phyloP scores from a whole-genome alignment of 208 protist genomes.

The Lotmaria passim region DNA sequence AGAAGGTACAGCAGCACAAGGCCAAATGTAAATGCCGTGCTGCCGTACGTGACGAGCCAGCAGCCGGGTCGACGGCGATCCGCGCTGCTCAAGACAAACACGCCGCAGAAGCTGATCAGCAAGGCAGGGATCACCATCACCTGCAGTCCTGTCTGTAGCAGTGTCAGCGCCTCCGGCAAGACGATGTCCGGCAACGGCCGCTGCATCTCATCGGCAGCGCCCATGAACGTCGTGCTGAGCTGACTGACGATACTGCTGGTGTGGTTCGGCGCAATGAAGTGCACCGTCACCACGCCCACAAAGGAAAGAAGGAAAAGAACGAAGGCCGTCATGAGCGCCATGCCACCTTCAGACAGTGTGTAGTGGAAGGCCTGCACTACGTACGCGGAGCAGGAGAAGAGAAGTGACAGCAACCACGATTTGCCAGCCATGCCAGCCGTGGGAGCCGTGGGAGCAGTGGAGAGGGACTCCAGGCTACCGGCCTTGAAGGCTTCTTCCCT shows the following conservation, averaged over 20 bases:
- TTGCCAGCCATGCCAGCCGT: too few species aligned
- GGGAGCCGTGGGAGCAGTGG: neutral
- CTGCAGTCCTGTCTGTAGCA: slow-evolving; percentile 13
- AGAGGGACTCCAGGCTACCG: neutral
- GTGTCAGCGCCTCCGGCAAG: slow-evolving; percentile 12
- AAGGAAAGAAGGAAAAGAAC: slow-evolving; percentile 21
- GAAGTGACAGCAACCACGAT: neutral
- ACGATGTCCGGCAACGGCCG: neutral
- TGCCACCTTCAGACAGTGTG: slow-evolving; percentile 25
- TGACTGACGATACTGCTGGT: slow-evolving; percentile 4
- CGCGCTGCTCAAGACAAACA: slow-evolving; percentile 5
- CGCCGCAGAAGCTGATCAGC: neutral
- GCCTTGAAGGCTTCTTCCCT: neutral
- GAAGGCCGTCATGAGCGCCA: slow-evolving; percentile 25
- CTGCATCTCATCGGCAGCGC: neutral
- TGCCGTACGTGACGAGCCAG: neutral
- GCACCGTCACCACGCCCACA: slow-evolving; percentile 10
- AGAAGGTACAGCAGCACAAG: slow-evolving; percentile 15
- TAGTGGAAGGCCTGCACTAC: slow-evolving; percentile 23
- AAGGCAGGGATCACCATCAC: slow-evolving; percentile 6
- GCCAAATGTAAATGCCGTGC: neutral
- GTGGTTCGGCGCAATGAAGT: slow-evolving; percentile 11
- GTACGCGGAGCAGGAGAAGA: slow-evolving; percentile 2
- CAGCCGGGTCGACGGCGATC: slow-evolving; percentile 16
- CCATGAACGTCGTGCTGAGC: neutral